A percentile compares a stretch with the other conserved stretches of the same genome.
Conservation (phyloP, 257 asterid species). For the Ocimum tenuiflorum region DNA sequence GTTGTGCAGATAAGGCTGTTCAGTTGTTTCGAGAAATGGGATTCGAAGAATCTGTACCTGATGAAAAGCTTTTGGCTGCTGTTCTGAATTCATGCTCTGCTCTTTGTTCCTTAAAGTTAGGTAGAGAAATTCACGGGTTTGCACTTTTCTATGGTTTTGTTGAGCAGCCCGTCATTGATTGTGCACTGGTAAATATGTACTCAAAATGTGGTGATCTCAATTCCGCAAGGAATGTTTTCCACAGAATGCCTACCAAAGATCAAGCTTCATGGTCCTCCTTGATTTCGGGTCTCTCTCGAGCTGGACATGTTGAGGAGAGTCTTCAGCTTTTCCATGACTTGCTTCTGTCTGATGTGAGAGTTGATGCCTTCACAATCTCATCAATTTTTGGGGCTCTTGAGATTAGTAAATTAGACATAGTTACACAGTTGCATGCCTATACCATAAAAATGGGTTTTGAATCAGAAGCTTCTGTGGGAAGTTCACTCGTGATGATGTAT, state of each 20-base stretch:
- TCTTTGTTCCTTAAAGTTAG: slow-evolving; percentile 41
- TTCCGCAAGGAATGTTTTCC: slow-evolving; percentile 46
- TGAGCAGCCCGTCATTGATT: slow-evolving; percentile 15
- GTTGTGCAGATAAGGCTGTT: slow-evolving; percentile 40
- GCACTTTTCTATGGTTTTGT: slow-evolving; percentile 31
- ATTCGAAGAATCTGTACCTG: slow-evolving; percentile 28
- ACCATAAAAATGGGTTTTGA: slow-evolving; percentile 51
- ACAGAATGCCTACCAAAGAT: slow-evolving; percentile 40
- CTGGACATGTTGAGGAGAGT: slow-evolving; percentile 44
- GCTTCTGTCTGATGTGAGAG: slow-evolving; percentile 24
- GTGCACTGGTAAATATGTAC: slow-evolving; percentile 66
- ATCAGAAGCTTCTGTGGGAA: slow-evolving; percentile 48
- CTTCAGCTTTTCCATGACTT: slow-evolving; percentile 42
- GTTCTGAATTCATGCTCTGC: slow-evolving; percentile 55
- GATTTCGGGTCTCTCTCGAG: slow-evolving; percentile 54
- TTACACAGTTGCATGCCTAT: slow-evolving; percentile 47
- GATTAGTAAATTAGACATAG: slow-evolving; percentile 23
- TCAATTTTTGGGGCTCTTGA: slow-evolving; percentile 42
- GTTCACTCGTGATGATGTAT: slow-evolving; percentile 65
- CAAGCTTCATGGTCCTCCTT: slow-evolving; percentile 50
- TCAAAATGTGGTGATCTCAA: slow-evolving; percentile 59
- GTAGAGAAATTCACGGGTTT: slow-evolving; percentile 65
- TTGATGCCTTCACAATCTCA: slow-evolving; percentile 55
- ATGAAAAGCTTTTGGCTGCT: slow-evolving; percentile 45
- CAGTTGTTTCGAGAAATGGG: slow-evolving; percentile 51